Conservation (phyloP, 148 eudicot genomes). For the Tetragonia tetragonoides region DNA sequence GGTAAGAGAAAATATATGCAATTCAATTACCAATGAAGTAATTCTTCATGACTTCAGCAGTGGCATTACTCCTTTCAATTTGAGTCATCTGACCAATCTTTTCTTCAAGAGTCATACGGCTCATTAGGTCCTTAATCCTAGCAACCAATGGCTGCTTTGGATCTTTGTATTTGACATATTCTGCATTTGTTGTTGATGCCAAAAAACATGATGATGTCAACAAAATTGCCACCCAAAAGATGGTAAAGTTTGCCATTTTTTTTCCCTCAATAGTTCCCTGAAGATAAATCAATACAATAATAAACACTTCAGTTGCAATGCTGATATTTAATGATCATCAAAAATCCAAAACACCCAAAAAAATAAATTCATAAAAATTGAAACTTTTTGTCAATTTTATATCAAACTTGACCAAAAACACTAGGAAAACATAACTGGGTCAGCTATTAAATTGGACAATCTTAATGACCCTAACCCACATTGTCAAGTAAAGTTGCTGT, state of each 20-base stretch:
- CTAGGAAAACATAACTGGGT: conserved; percentile 5
- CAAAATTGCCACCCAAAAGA: conserved; percentile 20
- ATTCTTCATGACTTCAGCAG: conserved; percentile 54
- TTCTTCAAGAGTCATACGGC: conserved; percentile 61
- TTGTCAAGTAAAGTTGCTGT: conserved; percentile 5
- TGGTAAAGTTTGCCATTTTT: conserved; percentile 18
- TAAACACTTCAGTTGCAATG: not conserved
- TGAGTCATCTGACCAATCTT: conserved; percentile 85
- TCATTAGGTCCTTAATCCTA: conserved; percentile 56
- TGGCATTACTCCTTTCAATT: conserved; percentile 61
- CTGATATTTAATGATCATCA: not conserved
- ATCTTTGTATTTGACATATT: conserved; percentile 54
- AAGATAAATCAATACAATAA: not conserved
- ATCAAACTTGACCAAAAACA: not conserved
- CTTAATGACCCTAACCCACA: conserved; percentile 20
- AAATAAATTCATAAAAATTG: not conserved
- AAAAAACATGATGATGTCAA: conserved; percentile 24
- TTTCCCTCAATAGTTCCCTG: conserved; percentile 5
- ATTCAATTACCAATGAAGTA: conserved; percentile 52
- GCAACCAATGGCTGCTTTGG: conserved; percentile 50
- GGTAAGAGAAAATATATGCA: too few species aligned
- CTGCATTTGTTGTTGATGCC: conserved; percentile 38
- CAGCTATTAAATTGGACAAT: conserved; percentile 9
- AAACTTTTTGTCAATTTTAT: not conserved
- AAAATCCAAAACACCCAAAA: not conserved